Evolutionary conservation across 495 filamentous ascomycete genomes (phyloP).

Genomic region (Penicillium samsonianum): DNA sequence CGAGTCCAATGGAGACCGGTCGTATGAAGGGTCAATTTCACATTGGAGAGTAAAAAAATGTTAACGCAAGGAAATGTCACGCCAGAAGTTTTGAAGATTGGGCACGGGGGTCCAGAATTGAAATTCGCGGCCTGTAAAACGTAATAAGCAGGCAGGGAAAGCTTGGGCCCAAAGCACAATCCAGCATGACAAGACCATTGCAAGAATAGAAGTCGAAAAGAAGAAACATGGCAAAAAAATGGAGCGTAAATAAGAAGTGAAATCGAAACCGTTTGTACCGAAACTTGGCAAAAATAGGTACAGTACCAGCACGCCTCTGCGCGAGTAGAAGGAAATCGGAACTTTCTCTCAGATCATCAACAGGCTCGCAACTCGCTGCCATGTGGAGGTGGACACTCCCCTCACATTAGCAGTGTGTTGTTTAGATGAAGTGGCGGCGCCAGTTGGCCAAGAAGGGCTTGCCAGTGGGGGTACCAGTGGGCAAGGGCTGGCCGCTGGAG

Average conservation of each 20-base stretch:
- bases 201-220: conserved; percentile 15
- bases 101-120: background rate
- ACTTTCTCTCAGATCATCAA: conserved; percentile 22
- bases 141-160: conserved; percentile 1
- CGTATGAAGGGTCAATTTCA: conserved; percentile 15
- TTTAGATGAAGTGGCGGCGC: conserved; percentile 35
- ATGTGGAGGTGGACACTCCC: conserved; percentile 10
- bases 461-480: conserved; percentile 21
- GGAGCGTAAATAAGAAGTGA: conserved; percentile 30
- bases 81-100: conserved; percentile 3
- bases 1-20: conserved; percentile 10
- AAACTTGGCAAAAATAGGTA: conserved; percentile 26
- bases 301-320: conserved; percentile 31
- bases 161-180: background rate
- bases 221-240: conserved; percentile 19
- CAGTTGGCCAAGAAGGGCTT: conserved; percentile 28
- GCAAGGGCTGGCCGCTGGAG: conserved; percentile 21
- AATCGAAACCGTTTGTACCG: conserved; percentile 22
- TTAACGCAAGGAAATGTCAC: conserved; percentile 7
- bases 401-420: conserved; percentile 11
- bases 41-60: conserved; percentile 19
- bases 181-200: conserved; percentile 3
- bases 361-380: conserved; percentile 14
- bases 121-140: background rate
- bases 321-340: conserved; percentile 23